Conservation (phyloP, 306 rosid species). For the Trifolium fragiferum region DNA sequence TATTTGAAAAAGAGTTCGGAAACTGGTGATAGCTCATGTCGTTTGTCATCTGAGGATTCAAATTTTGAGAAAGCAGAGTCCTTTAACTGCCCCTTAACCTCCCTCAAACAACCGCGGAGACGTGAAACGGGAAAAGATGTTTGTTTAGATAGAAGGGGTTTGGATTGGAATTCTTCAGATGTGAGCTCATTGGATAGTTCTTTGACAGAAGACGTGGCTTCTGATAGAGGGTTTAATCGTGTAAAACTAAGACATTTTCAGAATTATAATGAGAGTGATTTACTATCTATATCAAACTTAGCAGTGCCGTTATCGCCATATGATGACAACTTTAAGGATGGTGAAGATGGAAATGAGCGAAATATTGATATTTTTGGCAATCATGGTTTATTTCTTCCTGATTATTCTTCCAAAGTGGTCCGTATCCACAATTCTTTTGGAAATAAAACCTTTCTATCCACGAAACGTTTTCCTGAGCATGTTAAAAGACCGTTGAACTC, state of each 20-base stretch:
- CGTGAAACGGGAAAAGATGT: constrained; percentile 42
- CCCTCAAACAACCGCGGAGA: constrained; percentile 30
- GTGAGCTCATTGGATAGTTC: constrained; percentile 35
- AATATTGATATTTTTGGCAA: constrained; percentile 40
- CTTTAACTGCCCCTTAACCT: constrained; percentile 27
- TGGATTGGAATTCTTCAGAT: constrained; percentile 40
- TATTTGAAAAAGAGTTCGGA: constrained; percentile 60
- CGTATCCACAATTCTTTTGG: constrained; percentile 43
- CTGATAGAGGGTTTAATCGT: constrained; percentile 47
- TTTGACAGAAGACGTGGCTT: constrained; percentile 48
- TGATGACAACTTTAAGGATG: constrained; percentile 38
- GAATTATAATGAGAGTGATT: constrained; percentile 40
- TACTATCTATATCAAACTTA: constrained; percentile 54
- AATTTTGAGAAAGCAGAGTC: constrained; percentile 49
- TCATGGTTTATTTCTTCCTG: constrained; percentile 35
- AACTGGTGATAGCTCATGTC: constrained; percentile 38
- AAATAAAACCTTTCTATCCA: constrained; percentile 58
- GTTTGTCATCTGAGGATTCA: constrained; percentile 50
- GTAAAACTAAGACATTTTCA: constrained; percentile 33
- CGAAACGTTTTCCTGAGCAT: constrained; percentile 44
- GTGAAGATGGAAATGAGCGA: constrained; percentile 43
- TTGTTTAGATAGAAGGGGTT: constrained; percentile 42
- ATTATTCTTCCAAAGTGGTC: constrained; percentile 45
- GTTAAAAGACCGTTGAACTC: constrained; percentile 60
- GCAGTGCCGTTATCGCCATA: constrained; percentile 39